Evolutionary conservation across 1,139 yeast species (phyloP), one percentile per base, ranked within the genome.

Genomic region (Saccharomyces hybrid): DNA sequence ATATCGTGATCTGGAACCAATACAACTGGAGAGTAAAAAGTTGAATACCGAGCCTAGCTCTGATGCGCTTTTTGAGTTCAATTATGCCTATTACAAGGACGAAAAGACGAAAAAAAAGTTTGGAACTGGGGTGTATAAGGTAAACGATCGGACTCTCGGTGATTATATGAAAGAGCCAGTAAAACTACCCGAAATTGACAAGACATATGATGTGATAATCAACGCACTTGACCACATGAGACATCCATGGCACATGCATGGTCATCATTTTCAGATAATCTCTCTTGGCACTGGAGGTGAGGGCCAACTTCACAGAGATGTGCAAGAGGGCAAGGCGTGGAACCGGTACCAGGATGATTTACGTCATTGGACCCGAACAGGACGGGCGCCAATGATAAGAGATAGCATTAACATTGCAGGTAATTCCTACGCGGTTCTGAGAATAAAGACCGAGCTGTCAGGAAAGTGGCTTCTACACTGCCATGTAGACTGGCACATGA

Each of bases 231-330:
- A 88, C 70, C 88, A 90, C 53, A 95, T 95, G 73, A 81, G 81
- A 58, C 96, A 89, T 71, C 96, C 97, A n/a, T 88, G 90, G 84
- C 97, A 89, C 69, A 74, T 89, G 62, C 97, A 89, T 64, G 97
- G 97, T 32, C 95, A 88, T 70, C 78, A 76, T 57, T 87, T 88
- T 78, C 95, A 89, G 77, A 76, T 87, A 8, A 67, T 88, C 53
- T 78, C 80, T 38, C 76, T 86, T 63, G 84, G 81, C 48, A 73
- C 71, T 6, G 76, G 59, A 69, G 80, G 67, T 74, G 67, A 64
- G 23, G 64, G 66, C 67, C 80, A 75, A 27, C 71, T 76, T 50
- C 75, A 75, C 46, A 70, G 70, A 48, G 79, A 75, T 1, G 72
- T 68, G 52, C 41, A 52, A 3, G 78, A 76, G 47, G 54, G 50